Conservation (phyloP, 306 rosid genomes). For the Gillenia trifoliata region DNA sequence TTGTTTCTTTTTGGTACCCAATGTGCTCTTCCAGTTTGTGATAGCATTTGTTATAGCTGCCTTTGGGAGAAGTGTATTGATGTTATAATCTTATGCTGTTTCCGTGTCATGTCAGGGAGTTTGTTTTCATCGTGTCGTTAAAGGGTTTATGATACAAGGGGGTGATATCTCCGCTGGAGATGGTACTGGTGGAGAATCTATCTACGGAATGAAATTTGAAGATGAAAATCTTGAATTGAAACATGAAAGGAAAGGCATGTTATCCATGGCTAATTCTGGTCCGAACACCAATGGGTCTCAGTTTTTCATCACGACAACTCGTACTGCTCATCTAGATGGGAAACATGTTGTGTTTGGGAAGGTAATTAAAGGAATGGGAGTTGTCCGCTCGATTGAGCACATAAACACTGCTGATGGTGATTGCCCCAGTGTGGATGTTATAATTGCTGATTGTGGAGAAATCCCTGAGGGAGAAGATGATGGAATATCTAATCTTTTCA, state of each 20-base stretch:
- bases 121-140: constrained; percentile 68
- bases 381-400: constrained; percentile 77
- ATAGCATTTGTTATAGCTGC: not conserved
- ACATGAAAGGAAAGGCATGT: constrained; percentile 94
- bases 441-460: constrained; percentile 71
- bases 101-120: constrained; percentile 51
- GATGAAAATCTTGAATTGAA: constrained; percentile 83
- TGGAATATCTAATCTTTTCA: constrained; percentile 73
- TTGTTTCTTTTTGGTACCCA: not conserved
- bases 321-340: constrained; percentile 81
- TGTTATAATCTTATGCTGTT: constrained; percentile 8
- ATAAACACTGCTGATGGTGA: constrained; percentile 39
- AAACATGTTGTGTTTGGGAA: constrained; percentile 91
- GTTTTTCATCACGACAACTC: constrained; percentile 77
- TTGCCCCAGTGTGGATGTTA: constrained; percentile 48
- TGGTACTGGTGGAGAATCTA: constrained; percentile 91
- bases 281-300: constrained; percentile 84
- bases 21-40: not conserved
- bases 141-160: constrained; percentile 85
- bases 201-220: constrained; percentile 74
- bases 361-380: constrained; percentile 87
- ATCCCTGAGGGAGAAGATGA: constrained; percentile 65
- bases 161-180: constrained; percentile 94
- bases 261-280: constrained; percentile 89
- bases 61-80: not conserved